A percentile compares a stretch with the other conserved stretches of the same genome.
phyloP scores from a whole-genome alignment of 2,329 filamentous ascomycete genomes.

The Rasamsonia emersonii region DNA sequence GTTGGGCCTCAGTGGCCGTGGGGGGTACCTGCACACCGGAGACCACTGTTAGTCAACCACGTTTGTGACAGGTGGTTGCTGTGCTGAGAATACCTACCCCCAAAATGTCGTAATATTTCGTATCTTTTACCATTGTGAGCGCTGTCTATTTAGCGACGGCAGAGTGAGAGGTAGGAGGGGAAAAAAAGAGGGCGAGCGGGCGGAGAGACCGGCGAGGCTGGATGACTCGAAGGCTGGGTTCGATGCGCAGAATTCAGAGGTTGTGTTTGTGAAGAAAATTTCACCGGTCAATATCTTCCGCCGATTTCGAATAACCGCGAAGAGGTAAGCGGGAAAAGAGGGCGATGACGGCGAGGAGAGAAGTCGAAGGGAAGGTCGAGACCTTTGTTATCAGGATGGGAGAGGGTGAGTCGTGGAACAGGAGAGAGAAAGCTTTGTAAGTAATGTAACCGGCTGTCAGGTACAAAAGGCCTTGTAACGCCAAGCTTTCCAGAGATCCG shows the following conservation, averaged over 20 bases:
- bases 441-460: not conserved
- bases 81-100: slow-evolving; percentile 29
- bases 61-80: not conserved
- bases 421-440: not conserved
- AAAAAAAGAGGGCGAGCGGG: slow-evolving; percentile 10
- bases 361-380: not conserved
- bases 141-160: slow-evolving; percentile 2
- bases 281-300: too few relatives aligned
- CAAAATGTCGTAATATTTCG: slow-evolving; percentile 40
- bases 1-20: slow-evolving; percentile 70
- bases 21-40: slow-evolving; percentile 56
- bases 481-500: too few relatives aligned
- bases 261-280: too few relatives aligned
- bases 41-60: slow-evolving; percentile 2
- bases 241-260: not conserved
- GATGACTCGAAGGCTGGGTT: slow-evolving; percentile 4
- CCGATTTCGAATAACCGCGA: too few relatives aligned
- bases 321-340: too few relatives aligned
- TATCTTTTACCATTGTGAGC: slow-evolving; percentile 44
- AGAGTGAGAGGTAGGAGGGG: slow-evolving; percentile 10
- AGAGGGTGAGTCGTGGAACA: not conserved
- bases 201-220: slow-evolving; percentile 11
- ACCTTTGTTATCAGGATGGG: not conserved
- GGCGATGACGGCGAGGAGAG: too few relatives aligned
- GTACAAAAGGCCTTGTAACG: too few relatives aligned